phyloP scores from a whole-genome alignment of 2,329 filamentous ascomycete species.

The Penicillium sp. region DNA sequence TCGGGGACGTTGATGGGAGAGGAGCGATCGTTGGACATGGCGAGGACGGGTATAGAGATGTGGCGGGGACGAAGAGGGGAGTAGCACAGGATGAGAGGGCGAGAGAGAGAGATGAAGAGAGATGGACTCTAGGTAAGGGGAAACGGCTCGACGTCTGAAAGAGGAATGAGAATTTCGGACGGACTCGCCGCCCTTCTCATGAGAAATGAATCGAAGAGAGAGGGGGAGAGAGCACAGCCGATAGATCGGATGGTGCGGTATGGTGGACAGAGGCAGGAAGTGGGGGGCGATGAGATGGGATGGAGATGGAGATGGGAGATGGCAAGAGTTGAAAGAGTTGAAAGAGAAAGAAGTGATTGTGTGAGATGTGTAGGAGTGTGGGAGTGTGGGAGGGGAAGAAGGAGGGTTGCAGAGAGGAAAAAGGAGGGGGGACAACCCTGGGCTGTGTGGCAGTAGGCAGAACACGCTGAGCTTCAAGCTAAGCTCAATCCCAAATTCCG shows the following conservation, averaged over 20 bases:
- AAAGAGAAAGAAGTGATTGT: neutral
- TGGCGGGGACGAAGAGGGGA: neutral
- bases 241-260: neutral
- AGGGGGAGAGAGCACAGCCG: neutral
- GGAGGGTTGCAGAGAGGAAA: neutral
- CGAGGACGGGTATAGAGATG: constrained; percentile 12
- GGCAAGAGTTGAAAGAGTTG: neutral
- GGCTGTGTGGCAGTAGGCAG: no score
- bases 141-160: neutral
- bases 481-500: neutral
- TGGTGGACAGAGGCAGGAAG: constrained; percentile 1
- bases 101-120: constrained; percentile 7
- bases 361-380: neutral
- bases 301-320: constrained; percentile 2
- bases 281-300: constrained; percentile 5
- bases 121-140: neutral
- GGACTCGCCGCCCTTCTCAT: constrained; percentile 33
- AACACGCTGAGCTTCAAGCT: neutral
- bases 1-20: constrained; percentile 45
- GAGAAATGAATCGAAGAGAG: constrained; percentile 6
- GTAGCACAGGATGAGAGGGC: neutral
- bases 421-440: neutral
- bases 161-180: constrained; percentile 17
- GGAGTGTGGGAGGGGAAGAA: neutral
- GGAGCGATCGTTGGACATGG: constrained; percentile 50